Conservation (phyloP, 108 stramenopile species). For the Seminavis robusta region DNA sequence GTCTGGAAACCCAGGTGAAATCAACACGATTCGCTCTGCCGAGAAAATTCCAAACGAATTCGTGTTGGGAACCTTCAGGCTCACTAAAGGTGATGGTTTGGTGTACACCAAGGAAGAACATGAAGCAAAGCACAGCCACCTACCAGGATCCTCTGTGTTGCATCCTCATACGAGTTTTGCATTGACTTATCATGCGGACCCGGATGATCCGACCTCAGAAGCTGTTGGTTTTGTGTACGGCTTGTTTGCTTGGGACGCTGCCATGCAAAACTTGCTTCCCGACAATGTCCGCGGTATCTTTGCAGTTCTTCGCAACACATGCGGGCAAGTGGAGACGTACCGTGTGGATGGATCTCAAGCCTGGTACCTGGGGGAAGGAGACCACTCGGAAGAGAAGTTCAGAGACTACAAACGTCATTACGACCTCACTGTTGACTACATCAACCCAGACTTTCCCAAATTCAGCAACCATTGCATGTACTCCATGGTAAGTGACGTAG, state of each 20-base stretch:
- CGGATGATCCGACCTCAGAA: neutral
- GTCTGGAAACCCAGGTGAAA: neutral
- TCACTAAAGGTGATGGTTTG: neutral
- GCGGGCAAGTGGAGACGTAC: slow-evolving; percentile 5
- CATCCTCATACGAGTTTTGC: neutral
- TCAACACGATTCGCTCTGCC: neutral
- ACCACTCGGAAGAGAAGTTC: no score
- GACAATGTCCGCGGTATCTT: slow-evolving; percentile 2
- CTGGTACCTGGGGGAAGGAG: no score
- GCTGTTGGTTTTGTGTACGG: neutral
- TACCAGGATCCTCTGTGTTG: slow-evolving; percentile 1
- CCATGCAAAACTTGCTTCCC: neutral
- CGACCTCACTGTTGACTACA: no score
- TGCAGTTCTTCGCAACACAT: slow-evolving; percentile 2
- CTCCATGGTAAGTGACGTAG: no score
- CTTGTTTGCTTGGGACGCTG: slow-evolving; percentile 7
- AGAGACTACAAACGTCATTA: no score
- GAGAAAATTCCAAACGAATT: neutral
- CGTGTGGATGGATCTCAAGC: no score
- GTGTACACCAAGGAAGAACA: slow-evolving; percentile 6
- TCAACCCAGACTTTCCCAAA: no score
- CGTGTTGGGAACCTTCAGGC: neutral
- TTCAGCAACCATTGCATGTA: no score
- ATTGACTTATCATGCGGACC: neutral
- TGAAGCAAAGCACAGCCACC: neutral